Base-by-base conservation (phyloP, 2,329 filamentous ascomycete genomes). In the Pseudocercospora vitis region DNA sequence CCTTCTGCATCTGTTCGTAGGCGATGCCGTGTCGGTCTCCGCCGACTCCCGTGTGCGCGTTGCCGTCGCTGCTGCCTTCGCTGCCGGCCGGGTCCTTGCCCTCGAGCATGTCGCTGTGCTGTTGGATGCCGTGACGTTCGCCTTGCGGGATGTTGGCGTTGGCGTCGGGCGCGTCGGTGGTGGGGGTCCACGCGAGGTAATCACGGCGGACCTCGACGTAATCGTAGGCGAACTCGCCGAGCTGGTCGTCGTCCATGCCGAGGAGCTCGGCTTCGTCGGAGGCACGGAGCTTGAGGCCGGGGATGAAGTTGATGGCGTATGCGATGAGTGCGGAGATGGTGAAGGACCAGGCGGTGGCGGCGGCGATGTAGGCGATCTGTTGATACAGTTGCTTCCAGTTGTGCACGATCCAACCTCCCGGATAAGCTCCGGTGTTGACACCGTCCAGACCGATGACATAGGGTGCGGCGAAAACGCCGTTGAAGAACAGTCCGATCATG, bases 201-300 rank as follows among this genome's bases (percentile, higher is more conserved):
- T 94, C 89, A 66, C 89, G 84, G 68, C 89, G 86, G 55, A 92
- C 88, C 79, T 94, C 89, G 61, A 94, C 89, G 71, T 92, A 94
- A 71, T 94, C 89, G 77, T 92, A 92, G 9, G 88, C 89, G 69
- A 92, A 94, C 74, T 94, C 89, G 73, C 89, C 89, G 64, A 92
- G 87, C 75, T 94, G 89, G 74, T 92, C 88, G 69, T 92, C 89
- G 67, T 94, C 89, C 87, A 92, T 91, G 63, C 89, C 89, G 52
- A 92, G 82, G 9, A 92, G 82, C 73, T 94, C 89, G 19, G 89
- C 89, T 73, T 91, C 86, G 67, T 91, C 87, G 21, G 82, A 86
- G 7, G 88, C 88, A 53, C 89, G 87, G 40, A 94, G 86, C 70
- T 90, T 82, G 16, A 94, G 81, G 42, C 88, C 88, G 21, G 89